These are phyloP conservation scores for Hypoxylon sp. DNA, from an alignment of 2,329 filamentous ascomycete genomes.

Conservation along the genomic window DNA sequence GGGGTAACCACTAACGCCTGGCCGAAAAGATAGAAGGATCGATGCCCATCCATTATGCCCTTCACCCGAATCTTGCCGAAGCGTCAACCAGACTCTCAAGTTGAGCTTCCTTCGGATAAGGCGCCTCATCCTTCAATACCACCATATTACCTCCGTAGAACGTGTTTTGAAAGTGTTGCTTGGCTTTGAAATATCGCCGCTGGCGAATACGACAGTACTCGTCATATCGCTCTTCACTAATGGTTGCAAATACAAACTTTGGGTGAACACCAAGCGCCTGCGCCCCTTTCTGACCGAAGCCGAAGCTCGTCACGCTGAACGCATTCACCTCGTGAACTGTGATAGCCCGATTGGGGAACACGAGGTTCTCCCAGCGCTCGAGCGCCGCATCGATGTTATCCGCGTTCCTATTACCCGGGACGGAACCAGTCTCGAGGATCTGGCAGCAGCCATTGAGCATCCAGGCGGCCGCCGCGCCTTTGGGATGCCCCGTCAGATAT, in stretches of 20 bases:
- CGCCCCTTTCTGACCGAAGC: conserved; percentile 60
- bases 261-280: conserved; percentile 54
- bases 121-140: conserved; percentile 35
- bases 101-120: conserved; percentile 31
- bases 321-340: conserved; percentile 48
- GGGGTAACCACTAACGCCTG: conserved; percentile 1
- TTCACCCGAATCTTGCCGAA: conserved; percentile 31
- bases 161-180: conserved; percentile 41
- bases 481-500: conserved; percentile 55
- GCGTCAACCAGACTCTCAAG: conserved; percentile 32
- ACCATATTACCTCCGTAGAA: conserved; percentile 39
- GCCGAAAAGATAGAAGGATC: background rate
- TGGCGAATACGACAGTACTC: conserved; percentile 31
- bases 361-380: conserved; percentile 50
- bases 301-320: conserved; percentile 57
- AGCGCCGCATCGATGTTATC: conserved; percentile 54
- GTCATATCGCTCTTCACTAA: conserved; percentile 38
- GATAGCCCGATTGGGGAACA: conserved; percentile 48
- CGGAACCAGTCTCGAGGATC: conserved; percentile 49
- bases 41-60: background rate
- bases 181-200: conserved; percentile 30
- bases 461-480: conserved; percentile 54
- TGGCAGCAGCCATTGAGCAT: conserved; percentile 56
- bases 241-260: conserved; percentile 53
- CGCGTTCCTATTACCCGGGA: conserved; percentile 55